Base-by-base conservation (phyloP, 129 eudicot genomes). In the Chrysanthemum seticuspe region DNA sequence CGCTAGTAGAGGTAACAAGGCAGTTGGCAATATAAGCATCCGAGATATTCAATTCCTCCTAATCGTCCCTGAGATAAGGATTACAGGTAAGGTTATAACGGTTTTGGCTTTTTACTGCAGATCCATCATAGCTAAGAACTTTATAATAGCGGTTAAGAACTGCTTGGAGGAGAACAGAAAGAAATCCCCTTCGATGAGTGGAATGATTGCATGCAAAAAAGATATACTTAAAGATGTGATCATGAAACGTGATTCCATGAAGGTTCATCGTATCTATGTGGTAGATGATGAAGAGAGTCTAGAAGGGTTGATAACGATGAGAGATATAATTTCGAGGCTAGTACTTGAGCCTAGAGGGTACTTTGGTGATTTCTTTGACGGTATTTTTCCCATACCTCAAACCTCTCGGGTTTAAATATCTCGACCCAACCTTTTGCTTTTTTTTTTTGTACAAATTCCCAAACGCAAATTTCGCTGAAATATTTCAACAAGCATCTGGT, bases 341-440 rank as follows among this genome's bases (percentile, higher is more conserved):
- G 98, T 90, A 61, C 92, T 87, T 56, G 98, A 90, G 78, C 98
- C 98, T 52, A 90, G 87, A 10, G 96, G 96, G 13, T 93, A 93
- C 72, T 87, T 90, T 77, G 98, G 98, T 9, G 98, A 93, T 75
- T 87, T 93, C 89, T 93, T 93, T 27, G 95, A 93, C 55, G 98
- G 98, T 14, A 87, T 87, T 59, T 59, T 88, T 76, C 98, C 98
- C 15, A 76, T 85, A 76, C 98, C 98, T n/a, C 85, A 83, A 18
- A 84, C 79, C 67, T 85, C 90, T 70, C 79, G 98, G 82, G 98
- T 88, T 50, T 93, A 71, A 49, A 2, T 6, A 1, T 18, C 14
- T 11, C 59, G 4, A 6, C 47, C 13, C 45, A 4, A 25, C 47
- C 15, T 69, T 54, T 56, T 31, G 5, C 4, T n/a, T n/a, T 2